A percentile compares a stretch with the other conserved stretches of the same genome.
phyloP scores from a whole-genome alignment of 2,329 filamentous ascomycete species.

The Annulohypoxylon truncatum region DNA sequence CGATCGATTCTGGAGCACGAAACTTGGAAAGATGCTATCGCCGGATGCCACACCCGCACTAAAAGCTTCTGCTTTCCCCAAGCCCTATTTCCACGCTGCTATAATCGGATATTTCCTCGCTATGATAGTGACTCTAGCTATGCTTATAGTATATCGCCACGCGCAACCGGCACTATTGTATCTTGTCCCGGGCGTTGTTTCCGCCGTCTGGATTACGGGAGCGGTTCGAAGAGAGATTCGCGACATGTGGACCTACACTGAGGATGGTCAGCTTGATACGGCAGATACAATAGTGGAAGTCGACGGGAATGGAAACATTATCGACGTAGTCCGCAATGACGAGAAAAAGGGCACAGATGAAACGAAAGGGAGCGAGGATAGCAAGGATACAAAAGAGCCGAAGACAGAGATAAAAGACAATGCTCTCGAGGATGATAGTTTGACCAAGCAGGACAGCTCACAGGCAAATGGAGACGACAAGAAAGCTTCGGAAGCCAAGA shows the following conservation, averaged over 20 bases:
- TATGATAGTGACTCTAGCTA: conserved; percentile 79
- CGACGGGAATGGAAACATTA: conserved; percentile 60
- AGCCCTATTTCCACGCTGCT: conserved; percentile 85
- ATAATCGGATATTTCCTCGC: conserved; percentile 81
- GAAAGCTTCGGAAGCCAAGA: conserved; percentile 19
- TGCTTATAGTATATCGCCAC: conserved; percentile 81
- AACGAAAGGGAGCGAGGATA: not conserved
- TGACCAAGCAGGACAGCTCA: conserved; percentile 2
- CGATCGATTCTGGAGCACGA: conserved; percentile 80
- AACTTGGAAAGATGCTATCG: conserved; percentile 44
- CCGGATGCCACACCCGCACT: conserved; percentile 50
- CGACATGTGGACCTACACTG: conserved; percentile 84
- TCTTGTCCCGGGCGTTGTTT: conserved; percentile 86
- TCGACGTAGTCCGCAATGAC: conserved; percentile 55
- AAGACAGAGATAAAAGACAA: not conserved
- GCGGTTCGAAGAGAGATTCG: conserved; percentile 75
- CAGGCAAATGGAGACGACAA: not conserved
- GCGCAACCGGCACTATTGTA: conserved; percentile 93
- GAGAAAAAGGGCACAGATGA: conserved; percentile 53
- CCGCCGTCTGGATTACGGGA: conserved; percentile 80
- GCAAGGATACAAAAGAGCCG: not conserved
- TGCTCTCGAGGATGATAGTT: conserved; percentile 16
- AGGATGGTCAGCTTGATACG: conserved; percentile 71
- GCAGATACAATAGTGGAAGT: conserved; percentile 67
- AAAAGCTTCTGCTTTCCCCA: conserved; percentile 71